A percentile compares a stretch with the other conserved stretches of the same genome.
phyloP scores from a whole-genome alignment of 768 basidiomycete species.

The Boletus vermiculosoides region DNA sequence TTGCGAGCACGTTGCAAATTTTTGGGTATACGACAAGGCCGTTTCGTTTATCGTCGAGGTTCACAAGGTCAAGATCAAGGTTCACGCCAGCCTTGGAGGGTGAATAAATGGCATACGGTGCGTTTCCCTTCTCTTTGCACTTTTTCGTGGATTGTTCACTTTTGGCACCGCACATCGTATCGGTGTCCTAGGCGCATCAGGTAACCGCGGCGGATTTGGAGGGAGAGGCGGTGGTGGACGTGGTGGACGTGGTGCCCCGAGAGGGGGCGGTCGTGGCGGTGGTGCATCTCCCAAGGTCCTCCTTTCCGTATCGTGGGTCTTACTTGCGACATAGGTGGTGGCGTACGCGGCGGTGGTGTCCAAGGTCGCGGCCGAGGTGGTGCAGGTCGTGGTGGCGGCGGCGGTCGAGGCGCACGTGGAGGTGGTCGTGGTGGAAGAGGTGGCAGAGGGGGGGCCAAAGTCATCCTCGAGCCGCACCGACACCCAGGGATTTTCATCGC shows the following conservation, averaged over 20 bases:
- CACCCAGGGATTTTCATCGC: constrained; percentile 96
- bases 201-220: constrained; percentile 73
- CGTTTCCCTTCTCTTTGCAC: not conserved
- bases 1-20: constrained; percentile 2
- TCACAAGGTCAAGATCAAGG: constrained; percentile 14
- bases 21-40: constrained; percentile 1
- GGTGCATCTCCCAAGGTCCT: constrained; percentile 21
- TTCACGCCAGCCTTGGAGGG: constrained; percentile 13
- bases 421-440: constrained; percentile 53
- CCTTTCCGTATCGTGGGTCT: not conserved
- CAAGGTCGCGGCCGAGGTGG: constrained; percentile 35
- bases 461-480: constrained; percentile 91
- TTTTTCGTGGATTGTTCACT: not conserved
- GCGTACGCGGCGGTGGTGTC: constrained; percentile 28
- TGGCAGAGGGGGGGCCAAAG: constrained; percentile 79
- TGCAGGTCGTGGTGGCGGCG: constrained; percentile 31
- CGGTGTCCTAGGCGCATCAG: constrained; percentile 50
- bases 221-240: constrained; percentile 42
- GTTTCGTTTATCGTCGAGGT: constrained; percentile 1
- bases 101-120: constrained; percentile 38
- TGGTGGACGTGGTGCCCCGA: constrained; percentile 38
- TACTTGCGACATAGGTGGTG: constrained; percentile 9
- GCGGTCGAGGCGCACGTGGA: constrained; percentile 47
- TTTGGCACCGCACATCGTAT: not conserved
- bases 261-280: constrained; percentile 43